Base-by-base conservation (phyloP, 345 rosid genomes). In the Cardamine chenopodiifolia region DNA sequence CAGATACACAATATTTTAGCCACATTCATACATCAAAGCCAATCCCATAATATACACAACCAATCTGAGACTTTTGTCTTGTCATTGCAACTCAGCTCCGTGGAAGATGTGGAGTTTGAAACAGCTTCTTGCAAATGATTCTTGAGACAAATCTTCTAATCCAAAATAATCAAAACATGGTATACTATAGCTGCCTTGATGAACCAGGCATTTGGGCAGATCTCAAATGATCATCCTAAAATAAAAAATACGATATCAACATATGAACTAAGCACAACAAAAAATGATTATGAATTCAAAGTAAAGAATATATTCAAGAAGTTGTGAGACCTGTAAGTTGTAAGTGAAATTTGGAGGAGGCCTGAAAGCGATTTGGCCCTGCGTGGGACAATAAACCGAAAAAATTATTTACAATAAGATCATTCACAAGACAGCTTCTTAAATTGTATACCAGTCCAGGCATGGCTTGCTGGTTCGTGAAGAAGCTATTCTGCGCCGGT, bases 331-430 rank as follows among this genome's bases (percentile, higher is more conserved):
- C 89, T 87, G 92, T 78, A 87, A 71, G 66, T 69, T 81, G 78
- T 85, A 85, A 63, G 77, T 78, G 81, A 84, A 87, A 78, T 69
- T 75, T 18, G 86, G 59, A n/a, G 89, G 79, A 60, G 83, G 83
- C 62, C 92, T 88, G 78, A 84, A 87, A 78, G 85, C 89, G 17
- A 82, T 80, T 45, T 85, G 88, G 4, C 85, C 82, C 92, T 85
- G 44, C 68, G 56, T 0, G 22, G 1, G 39, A 45, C 35, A 39
- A 45, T 14, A 3, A 32, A 31, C 3, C 44, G 14, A 18, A 49
- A 28, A n/a, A 44, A 9, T 2, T 23, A 23, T 8, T 55, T n/a
- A 47, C 58, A 25, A 52, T 35, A 47, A 42, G 56, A 71, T 61
- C 23, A 42, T 44, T 62, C 9, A 17, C 25, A 56, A 60, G 25